Base-by-base conservation (phyloP, 768 basidiomycete genomes). In the Dioszegia crocea region DNA sequence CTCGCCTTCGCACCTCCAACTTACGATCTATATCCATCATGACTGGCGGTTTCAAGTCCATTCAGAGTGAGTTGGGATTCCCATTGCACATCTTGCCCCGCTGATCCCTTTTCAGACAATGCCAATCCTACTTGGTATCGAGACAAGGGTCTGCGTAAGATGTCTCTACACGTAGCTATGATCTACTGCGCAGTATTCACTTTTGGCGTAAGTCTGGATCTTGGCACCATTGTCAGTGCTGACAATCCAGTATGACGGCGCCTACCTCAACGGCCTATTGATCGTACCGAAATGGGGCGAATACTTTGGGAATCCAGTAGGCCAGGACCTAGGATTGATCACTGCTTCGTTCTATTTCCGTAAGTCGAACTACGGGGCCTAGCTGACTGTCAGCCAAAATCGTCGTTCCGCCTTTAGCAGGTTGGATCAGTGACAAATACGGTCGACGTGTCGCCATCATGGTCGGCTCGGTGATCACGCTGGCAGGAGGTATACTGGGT, bases 251-350 rank as follows among this genome's bases (percentile, higher is more conserved):
- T 62, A 62, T 39, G 61, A 62, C 31, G 57, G 61, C 12, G 24
- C 61, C 3, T 36, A 38, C 29, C 39, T 62, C 3, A 19, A n/a
- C 43, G 43, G 46, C 29, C 48, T 61, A 3, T 26, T 33, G 24
- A 46, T 45, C 47, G 12, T 60, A n/a, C 53, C 46, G 4, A 16
- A 12, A 8, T 56, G 60, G 60, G 24, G 17, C n/a, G 40, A n/a
- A 8, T 64, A 64, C 60, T 69, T 72, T 49, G 39, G 61, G 23
- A n/a, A 57, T 46, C 70, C 70, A 1, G 16, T 44, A 4, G 70
- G 70, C 2, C 57, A 57, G 16, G 47, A 56, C 1, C 55, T 72
- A 1, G 70, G 70, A 1, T n/a, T 68, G 16, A 65, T 70, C 58
- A 55, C 56, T 0, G 69, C 71, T 9, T 45, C 63, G 1, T 60